Conservation (phyloP, 2,329 filamentous ascomycete species). For the Plenodomus lindquistii region DNA sequence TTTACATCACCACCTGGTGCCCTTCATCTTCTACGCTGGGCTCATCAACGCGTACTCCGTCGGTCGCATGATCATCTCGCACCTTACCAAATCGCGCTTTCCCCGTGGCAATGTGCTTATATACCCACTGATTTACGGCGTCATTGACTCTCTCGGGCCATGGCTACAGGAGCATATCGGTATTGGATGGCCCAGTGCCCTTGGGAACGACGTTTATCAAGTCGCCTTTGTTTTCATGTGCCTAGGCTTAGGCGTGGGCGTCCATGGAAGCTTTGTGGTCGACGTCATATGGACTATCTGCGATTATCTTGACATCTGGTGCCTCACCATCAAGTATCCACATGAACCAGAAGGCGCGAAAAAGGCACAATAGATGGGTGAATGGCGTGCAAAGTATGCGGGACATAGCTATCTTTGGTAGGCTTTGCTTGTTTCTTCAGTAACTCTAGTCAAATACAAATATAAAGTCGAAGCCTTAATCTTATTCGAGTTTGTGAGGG, state of each 20-base stretch:
- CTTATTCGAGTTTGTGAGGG: no score
- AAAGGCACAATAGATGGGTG: constrained; percentile 25
- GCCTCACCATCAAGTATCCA: constrained; percentile 91
- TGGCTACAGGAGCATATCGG: constrained; percentile 54
- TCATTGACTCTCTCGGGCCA: constrained; percentile 80
- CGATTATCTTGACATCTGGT: constrained; percentile 98
- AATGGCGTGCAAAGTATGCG: not conserved
- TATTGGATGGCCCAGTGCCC: constrained; percentile 52
- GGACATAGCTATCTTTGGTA: no score
- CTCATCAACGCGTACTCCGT: constrained; percentile 94
- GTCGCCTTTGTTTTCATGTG: constrained; percentile 89
- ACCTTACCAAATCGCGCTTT: constrained; percentile 84
- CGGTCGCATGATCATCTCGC: constrained; percentile 92
- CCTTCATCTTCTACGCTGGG: constrained; percentile 86
- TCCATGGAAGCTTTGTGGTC: constrained; percentile 97
- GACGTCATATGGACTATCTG: constrained; percentile 98
- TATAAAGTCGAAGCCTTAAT: no score
- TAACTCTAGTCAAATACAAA: no score
- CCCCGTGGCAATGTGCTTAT: constrained; percentile 88
- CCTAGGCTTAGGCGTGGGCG: constrained; percentile 79
- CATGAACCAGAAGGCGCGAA: constrained; percentile 50
- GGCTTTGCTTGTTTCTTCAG: no score
- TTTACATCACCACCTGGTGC: constrained; percentile 79
- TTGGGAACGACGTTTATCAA: constrained; percentile 73
- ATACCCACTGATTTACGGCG: constrained; percentile 75